Evolutionary conservation across 2,329 filamentous ascomycete genomes (phyloP).

Genomic region (Emmonsiellopsis sp.): DNA sequence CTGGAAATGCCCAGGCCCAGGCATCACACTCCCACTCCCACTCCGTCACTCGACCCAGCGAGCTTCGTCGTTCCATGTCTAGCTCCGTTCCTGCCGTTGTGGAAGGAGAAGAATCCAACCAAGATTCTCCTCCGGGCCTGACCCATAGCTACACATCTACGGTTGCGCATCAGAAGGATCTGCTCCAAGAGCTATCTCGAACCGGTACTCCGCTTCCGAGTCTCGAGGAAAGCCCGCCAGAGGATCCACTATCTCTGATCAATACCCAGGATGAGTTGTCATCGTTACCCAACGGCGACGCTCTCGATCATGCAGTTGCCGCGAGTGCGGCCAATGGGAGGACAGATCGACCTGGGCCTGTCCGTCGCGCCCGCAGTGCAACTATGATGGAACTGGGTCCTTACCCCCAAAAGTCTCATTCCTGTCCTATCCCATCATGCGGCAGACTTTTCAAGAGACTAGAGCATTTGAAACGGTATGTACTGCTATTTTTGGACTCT

Average conservation of each 20-base stretch:
- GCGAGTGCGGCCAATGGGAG: conserved; percentile 45
- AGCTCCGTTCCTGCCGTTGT: conserved; percentile 72
- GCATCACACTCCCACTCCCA: conserved; percentile 44
- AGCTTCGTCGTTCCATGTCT: conserved; percentile 84
- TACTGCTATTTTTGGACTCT: conserved; percentile 28
- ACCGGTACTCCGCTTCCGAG: conserved; percentile 84
- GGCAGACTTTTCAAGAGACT: conserved; percentile 96
- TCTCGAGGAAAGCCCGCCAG: conserved; percentile 70
- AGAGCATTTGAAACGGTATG: conserved; percentile 98
- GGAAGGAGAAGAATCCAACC: conserved; percentile 68
- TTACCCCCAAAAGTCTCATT: conserved; percentile 96
- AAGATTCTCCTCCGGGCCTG: conserved; percentile 70
- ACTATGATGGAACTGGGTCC: conserved; percentile 95
- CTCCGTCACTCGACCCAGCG: conserved; percentile 56
- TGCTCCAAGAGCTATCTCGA: conserved; percentile 69
- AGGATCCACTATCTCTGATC: conserved; percentile 58
- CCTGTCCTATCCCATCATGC: conserved; percentile 97
- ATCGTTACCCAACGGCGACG: conserved; percentile 54
- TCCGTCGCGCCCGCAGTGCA: conserved; percentile 83
- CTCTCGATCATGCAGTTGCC: conserved; percentile 41
- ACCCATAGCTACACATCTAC: conserved; percentile 63
- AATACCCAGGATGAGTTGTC: conserved; percentile 60
- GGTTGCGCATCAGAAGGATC: conserved; percentile 66
- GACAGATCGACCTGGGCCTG: conserved; percentile 54
- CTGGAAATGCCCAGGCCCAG: conserved; percentile 39